A percentile compares a stretch with the other conserved stretches of the same genome.
phyloP scores from a whole-genome alignment of 1,284 basidiomycete species.

The Ganoderma resinaceum region DNA sequence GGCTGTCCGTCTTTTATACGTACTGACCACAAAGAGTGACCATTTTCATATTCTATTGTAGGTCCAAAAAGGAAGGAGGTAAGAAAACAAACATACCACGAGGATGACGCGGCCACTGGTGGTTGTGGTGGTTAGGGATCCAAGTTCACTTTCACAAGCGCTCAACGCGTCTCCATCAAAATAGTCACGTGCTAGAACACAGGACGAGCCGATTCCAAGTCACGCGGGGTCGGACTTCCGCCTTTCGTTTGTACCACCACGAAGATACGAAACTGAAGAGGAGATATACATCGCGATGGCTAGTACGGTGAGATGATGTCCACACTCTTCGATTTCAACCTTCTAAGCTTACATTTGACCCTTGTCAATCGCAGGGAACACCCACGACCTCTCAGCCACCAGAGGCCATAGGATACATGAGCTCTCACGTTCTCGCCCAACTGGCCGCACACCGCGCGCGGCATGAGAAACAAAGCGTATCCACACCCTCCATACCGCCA shows the following conservation, averaged over 20 bases:
- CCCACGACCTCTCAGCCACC: not conserved
- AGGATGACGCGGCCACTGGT: not conserved
- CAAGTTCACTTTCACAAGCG: not conserved
- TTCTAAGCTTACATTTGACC: not conserved
- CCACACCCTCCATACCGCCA: slow-evolving; percentile 43
- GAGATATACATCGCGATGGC: not conserved
- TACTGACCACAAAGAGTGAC: not conserved
- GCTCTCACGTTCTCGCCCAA: slow-evolving; percentile 52
- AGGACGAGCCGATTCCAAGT: too few relatives aligned
- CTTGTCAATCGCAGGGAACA: not conserved
- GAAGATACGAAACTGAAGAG: not conserved
- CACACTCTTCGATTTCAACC: not conserved
- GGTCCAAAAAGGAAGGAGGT: not conserved
- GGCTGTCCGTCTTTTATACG: not conserved
- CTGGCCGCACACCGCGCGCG: slow-evolving; percentile 38
- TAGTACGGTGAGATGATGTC: not conserved
- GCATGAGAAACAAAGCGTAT: not conserved
- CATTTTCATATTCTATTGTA: not conserved
- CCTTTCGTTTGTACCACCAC: not conserved
- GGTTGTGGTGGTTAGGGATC: not conserved
- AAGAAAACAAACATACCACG: not conserved
- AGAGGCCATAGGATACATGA: slow-evolving; percentile 45
- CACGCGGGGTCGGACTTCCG: not conserved
- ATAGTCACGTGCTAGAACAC: too few relatives aligned
- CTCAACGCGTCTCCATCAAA: not conserved